Base-by-base conservation (phyloP, 139 green algal species). In the Tetraselmis striata region DNA sequence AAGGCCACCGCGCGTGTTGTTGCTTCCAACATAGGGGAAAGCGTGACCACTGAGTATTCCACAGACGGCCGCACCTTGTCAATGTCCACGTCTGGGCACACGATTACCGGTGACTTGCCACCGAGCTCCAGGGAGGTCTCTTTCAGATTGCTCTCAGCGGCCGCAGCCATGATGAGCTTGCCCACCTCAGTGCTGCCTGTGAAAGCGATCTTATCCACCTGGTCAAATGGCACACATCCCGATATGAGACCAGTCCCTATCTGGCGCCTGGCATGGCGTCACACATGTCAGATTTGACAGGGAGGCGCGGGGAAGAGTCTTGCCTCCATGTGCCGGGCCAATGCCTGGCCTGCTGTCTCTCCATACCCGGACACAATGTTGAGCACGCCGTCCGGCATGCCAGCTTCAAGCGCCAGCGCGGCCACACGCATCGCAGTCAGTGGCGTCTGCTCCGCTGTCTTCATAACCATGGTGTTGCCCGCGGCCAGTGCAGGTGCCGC, bases 131-230 rank as follows among this genome's bases (percentile, higher is more conserved):
- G 84, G 1, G 89, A 91, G 29, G 86, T 82, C 31, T 83, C 81
- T 82, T 94, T 91, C 26, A 95, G n/a, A n/a, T n/a, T 82, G 74
- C 59, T 83, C 24, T 89, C 80, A 1, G 86, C 86, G 2, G 84
- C 82, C 28, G 84, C 76, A 32, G 80, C 80, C 83, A 92, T 90
- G 31, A 92, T 86, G 1, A 90, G 32, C 59, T 88, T 84, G 25
- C 92, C 92, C 0, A 95, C 85, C 84, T 95, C 92, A 25, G 92
- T 95, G 86, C 85, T 91, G 67, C 92, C 93, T 1, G 93, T 96
- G 87, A 96, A 96, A 1, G 92, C 85, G 32, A 94, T 85, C 91
- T 92, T 82, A n/a, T n/a, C n/a, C n/a, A n/a, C n/a, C n/a, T n/a
- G n/a, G n/a, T n/a, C n/a, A n/a, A n/a, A n/a, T n/a, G n/a, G n/a